Evolutionary conservation across 2,329 filamentous ascomycete species (phyloP), one percentile per base, ranked within the genome.

Genomic region (Leptodontidium sp.): DNA sequence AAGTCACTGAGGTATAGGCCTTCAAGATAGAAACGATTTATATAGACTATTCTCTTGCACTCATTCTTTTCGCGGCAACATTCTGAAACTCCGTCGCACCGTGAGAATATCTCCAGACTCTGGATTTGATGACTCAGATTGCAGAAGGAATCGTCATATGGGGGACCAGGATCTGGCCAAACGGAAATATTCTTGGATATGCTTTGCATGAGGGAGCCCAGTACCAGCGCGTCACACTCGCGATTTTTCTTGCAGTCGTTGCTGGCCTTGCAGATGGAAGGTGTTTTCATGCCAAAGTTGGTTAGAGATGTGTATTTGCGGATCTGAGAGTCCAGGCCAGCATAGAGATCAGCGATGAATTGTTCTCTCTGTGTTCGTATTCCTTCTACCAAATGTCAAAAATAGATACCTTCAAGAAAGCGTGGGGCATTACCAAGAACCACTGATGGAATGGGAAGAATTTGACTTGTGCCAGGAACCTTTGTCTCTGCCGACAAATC

Each of bases 131-230:
- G 21, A 2, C 29, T 55, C 14, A 55, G 26, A 17, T 24, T 32
- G 14, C 26, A 35, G 26, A 55, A 17, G 26, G 1, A n/a, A 5
- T 32, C 29, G 1, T 32, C 29, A 32, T 55, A 35, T 5, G 52
- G 52, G 5, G 52, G 12, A n/a, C 52, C 52, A 55, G 52, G 52
- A 35, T 55, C 29, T 55, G 52, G 52, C 52, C 52, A 55, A 12
- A n/a, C 52, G 15, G 52, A 35, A 1, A 55, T 26, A 14, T 2
- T 4, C 17, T 35, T 17, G 14, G 52, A 55, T 26, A 55, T 29
- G n/a, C 52, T 15, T 55, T 55, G 52, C 2, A 55, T 55, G 2
- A 35, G 29, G 17, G 26, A 32, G 29, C 59, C 59, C 21, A 61
- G 21, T 11, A 61, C 40, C 40, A 49, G 9, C 12, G 59, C 40